Evolutionary conservation across 441 rosid genomes (phyloP), one percentile per base, ranked within the genome.

Genomic region (Eutrema salsugineum): DNA sequence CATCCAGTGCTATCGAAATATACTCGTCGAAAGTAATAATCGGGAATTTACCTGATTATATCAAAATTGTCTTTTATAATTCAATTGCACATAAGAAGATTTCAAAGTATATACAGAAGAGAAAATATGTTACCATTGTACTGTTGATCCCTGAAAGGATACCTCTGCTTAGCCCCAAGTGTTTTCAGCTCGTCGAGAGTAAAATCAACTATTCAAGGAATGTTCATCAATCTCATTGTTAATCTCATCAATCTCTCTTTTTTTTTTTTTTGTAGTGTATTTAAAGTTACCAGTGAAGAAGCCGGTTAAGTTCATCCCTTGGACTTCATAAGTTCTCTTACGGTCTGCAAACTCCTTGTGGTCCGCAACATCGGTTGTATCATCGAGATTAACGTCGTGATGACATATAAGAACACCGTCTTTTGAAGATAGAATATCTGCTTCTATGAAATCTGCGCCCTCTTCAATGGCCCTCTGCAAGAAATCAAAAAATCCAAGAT

Each of bases 391-490:
- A 28, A 91, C 91, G 66, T 95, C 97, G 55, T 95, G 99, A 61
- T 76, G 80, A 77, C 99, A 93, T 71, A 93, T 84, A 30, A 93
- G 94, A 40, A 89, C 84, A 69, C 98, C 98, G 51, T 93, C 98
- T 79, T 90, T 95, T 35, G 97, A 69, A 64, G 98, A 79, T 10
- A 91, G 66, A 33, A 93, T 85, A 81, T 95, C 96, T n/a, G 97
- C 60, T 84, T 95, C 99, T 58, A 95, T 95, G 79, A 93, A 95
- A 77, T 90, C 98, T 70, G 99, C 79, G 46, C 97, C 97, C 68
- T 95, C 99, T 74, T 89, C 95, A 53, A 93, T 90, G 11, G 94
- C 97, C 79, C 97, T 96, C 97, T 96, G 83, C 74, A 83, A 22
- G 51, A 9, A 46, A n/a, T 35, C 19, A 63, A n/a, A 3, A 47